Base-by-base conservation (phyloP, 1,284 basidiomycete species). In the Ustilago loliicola region DNA sequence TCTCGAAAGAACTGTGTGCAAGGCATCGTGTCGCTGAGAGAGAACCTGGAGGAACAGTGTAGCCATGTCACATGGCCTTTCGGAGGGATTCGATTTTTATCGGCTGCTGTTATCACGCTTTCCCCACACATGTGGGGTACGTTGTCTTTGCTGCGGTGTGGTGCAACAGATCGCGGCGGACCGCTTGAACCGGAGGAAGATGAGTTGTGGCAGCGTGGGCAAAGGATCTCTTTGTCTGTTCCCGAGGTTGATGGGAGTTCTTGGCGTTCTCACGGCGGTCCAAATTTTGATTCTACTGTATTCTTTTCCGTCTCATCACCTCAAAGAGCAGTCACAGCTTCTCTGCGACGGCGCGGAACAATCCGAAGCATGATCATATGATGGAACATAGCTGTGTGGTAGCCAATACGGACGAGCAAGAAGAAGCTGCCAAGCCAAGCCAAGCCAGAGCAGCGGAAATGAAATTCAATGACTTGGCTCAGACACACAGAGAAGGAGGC, bases 211-310 rank as follows among this genome's bases (percentile, higher is more conserved):
- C 32, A 34, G 32, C 32, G 5, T 34, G 5, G 32, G 32, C 32
- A 34, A 34, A 34, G 32, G 32, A 34, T 34, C 32, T 34, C 32
- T 34, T 34, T 34, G 36, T n/a, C n/a, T n/a, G n/a, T n/a, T n/a
- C n/a, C 7, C 9, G 36, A 38, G 36, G 36, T 38, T 15, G 36
- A 10, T 15, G 29, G 5, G 15, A 52, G 19, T 9, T 52, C 50
- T 52, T 52, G 50, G 50, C 50, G 19, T 52, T 52, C 50, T 32
- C 50, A 52, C 50, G 50, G 19, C n/a, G n/a, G n/a, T n/a, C n/a
- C n/a, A n/a, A 47, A 15, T 47, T 47, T 47, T 9, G 8, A 8
- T 29, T 51, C 48, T 25, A 25, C 15, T 51, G 48, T 8, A 29
- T 25, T 51, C 48, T 15, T 51, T 21, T 42, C n/a, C n/a, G 7